A percentile compares a stretch with the other conserved stretches of the same genome.
phyloP scores from a whole-genome alignment of 2,329 filamentous ascomycete genomes.

The Cytospora piceicola region DNA sequence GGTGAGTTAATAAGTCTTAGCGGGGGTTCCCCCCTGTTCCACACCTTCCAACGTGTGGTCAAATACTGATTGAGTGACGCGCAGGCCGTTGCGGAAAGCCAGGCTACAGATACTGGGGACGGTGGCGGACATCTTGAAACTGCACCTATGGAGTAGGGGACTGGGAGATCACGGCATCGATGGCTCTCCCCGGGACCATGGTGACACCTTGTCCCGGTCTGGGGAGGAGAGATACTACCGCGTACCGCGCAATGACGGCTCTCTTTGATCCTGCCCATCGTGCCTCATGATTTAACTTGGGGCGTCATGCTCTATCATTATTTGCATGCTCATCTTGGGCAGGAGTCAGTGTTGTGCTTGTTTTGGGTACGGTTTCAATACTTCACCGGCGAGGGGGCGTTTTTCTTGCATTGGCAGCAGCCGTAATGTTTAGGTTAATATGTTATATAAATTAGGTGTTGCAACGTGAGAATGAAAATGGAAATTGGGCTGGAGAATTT shows the following conservation, averaged over 20 bases:
- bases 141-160: background rate
- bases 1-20: conserved; percentile 9
- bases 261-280: background rate
- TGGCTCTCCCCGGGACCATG: conserved; percentile 1
- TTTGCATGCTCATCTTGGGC: background rate
- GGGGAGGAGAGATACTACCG: background rate
- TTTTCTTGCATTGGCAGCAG: background rate
- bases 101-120: background rate
- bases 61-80: background rate
- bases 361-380: background rate
- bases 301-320: background rate
- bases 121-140: background rate
- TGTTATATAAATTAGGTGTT: background rate
- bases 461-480: background rate
- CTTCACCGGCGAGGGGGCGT: background rate
- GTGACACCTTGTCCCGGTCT: background rate
- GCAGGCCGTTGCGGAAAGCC: conserved; percentile 23
- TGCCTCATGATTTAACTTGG: background rate
- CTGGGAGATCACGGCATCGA: conserved; percentile 1
- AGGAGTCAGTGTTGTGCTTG: background rate
- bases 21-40: background rate
- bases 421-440: background rate
- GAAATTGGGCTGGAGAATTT: background rate
- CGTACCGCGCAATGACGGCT: background rate
- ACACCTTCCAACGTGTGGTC: background rate